A percentile compares a stretch with the other conserved stretches of the same genome.
phyloP scores from a whole-genome alignment of 179 eudicot species.

The Amaranthus tricolor region DNA sequence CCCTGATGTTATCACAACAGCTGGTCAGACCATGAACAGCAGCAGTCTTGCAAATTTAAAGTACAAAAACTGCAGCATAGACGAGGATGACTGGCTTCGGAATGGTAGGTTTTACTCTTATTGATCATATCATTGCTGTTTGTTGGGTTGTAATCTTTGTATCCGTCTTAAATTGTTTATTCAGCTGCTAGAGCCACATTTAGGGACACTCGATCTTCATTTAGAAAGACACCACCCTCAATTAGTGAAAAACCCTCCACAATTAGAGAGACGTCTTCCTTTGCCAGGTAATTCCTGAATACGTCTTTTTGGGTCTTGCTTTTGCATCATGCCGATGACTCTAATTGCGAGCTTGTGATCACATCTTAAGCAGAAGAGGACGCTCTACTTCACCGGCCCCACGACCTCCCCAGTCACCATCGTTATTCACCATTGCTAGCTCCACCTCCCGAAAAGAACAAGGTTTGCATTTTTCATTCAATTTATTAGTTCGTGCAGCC shows the following conservation, averaged over 20 bases:
- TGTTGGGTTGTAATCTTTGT: not conserved
- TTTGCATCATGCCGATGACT: not conserved
- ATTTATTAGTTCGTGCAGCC: too few relatives aligned
- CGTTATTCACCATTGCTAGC: slow-evolving; percentile 46
- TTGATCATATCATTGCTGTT: not conserved
- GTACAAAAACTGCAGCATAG: slow-evolving; percentile 49
- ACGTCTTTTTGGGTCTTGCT: slow-evolving; percentile 5
- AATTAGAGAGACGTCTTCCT: slow-evolving; percentile 23
- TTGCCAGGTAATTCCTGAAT: slow-evolving; percentile 47
- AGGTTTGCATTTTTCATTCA: slow-evolving; percentile 35
- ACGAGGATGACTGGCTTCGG: slow-evolving; percentile 74
- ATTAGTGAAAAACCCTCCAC: slow-evolving; percentile 39
- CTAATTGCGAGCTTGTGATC: not conserved
- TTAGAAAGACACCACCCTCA: slow-evolving; percentile 30
- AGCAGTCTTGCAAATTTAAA: slow-evolving; percentile 43
- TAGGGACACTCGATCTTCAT: slow-evolving; percentile 29
- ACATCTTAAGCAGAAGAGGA: slow-evolving; percentile 55
- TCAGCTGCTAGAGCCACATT: slow-evolving; percentile 71
- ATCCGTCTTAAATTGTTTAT: slow-evolving; percentile 3
- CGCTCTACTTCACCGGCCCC: slow-evolving; percentile 70
- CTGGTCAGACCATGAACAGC: slow-evolving; percentile 57
- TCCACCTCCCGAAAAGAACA: slow-evolving; percentile 49
- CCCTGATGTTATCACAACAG: slow-evolving; percentile 31
- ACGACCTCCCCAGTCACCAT: slow-evolving; percentile 46
- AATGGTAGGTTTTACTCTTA: slow-evolving; percentile 45